phyloP scores from a whole-genome alignment of 768 basidiomycete genomes.

The Russula earlei region DNA sequence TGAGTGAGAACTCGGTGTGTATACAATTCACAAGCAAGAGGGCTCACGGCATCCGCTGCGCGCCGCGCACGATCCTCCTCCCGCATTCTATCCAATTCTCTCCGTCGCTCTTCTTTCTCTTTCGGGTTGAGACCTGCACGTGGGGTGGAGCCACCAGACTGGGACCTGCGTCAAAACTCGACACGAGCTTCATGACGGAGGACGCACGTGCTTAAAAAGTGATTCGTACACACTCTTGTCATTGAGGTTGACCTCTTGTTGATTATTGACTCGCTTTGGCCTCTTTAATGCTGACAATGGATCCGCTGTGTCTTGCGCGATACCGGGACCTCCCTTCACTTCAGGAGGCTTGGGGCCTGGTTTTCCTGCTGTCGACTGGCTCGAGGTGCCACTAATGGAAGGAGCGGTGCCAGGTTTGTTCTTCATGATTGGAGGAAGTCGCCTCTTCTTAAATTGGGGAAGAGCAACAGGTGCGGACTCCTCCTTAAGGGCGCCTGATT shows the following conservation, averaged over 20 bases:
- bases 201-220: slow-evolving; percentile 21
- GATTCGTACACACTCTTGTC: slow-evolving; percentile 20
- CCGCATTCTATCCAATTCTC: slow-evolving; percentile 24
- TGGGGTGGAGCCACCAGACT: slow-evolving; percentile 19
- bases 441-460: slow-evolving; percentile 20
- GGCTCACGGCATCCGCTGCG: slow-evolving; percentile 18
- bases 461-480: slow-evolving; percentile 13
- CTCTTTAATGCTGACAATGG: slow-evolving; percentile 14
- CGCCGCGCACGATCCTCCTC: slow-evolving; percentile 24
- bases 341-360: background rate
- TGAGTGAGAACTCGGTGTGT: background rate
- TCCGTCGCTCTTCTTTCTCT: slow-evolving; percentile 23
- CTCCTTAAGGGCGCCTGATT: slow-evolving; percentile 8
- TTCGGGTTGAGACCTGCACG: slow-evolving; percentile 22
- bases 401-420: slow-evolving; percentile 11
- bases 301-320: slow-evolving; percentile 4
- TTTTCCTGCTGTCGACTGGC: slow-evolving; percentile 1
- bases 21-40: background rate
- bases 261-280: slow-evolving; percentile 15
- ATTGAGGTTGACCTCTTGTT: slow-evolving; percentile 20
- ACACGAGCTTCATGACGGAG: background rate
- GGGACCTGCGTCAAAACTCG: background rate
- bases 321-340: background rate
- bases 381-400: background rate
- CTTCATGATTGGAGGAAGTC: slow-evolving; percentile 19